A percentile compares a stretch with the other conserved stretches of the same genome.
phyloP scores from a whole-genome alignment of 208 protist species.

The Trichomonas tenax region DNA sequence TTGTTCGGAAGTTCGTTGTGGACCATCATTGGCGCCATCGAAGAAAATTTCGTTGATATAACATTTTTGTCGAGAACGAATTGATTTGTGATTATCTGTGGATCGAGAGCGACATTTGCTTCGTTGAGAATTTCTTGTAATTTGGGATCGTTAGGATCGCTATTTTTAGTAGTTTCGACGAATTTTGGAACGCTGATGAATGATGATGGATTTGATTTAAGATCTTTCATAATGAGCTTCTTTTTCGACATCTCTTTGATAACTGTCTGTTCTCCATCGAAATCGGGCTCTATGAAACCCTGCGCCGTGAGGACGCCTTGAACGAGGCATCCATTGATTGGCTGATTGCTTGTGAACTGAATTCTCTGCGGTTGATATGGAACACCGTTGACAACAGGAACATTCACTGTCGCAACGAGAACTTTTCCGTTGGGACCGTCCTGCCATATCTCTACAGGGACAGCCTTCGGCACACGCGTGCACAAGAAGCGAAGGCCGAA shows the following conservation, averaged over 20 bases:
- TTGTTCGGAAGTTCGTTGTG: not conserved
- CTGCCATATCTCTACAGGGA: not conserved
- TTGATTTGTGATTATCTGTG: not conserved
- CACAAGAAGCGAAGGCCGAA: not conserved
- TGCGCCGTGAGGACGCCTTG: not conserved
- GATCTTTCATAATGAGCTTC: not conserved
- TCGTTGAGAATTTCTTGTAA: not conserved
- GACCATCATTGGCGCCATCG: not conserved
- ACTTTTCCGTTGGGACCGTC: not conserved
- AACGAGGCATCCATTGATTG: not conserved
- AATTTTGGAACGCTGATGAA: not conserved
- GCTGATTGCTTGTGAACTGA: not conserved
- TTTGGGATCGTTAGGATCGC: not conserved
- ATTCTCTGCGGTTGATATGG: not conserved
- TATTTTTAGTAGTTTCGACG: not conserved
- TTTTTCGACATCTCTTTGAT: not conserved
- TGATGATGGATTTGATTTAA: not conserved
- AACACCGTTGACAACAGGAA: not conserved
- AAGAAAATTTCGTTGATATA: not conserved
- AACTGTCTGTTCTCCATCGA: not conserved
- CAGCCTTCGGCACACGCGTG: not conserved
- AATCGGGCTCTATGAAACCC: not conserved
- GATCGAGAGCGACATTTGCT: not conserved
- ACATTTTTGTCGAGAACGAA: not conserved
- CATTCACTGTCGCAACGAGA: not conserved